These are phyloP conservation scores for Coprinellus aureogranulatus DNA, from an alignment of 768 basidiomycete species.

Conservation along the genomic window DNA sequence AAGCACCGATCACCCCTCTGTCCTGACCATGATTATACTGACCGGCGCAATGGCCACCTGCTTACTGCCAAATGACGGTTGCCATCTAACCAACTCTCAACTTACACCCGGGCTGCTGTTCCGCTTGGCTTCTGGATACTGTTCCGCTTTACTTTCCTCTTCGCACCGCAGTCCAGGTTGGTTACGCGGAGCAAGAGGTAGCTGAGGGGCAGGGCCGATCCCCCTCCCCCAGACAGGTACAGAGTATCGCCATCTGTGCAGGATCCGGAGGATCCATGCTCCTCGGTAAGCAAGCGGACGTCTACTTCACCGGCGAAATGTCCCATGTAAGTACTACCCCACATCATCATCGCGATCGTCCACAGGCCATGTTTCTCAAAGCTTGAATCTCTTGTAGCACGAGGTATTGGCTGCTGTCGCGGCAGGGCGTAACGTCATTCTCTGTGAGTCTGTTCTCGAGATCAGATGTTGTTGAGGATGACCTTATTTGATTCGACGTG, in stretches of 20 bases:
- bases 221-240: constrained; percentile 34
- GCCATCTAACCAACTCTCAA: neutral
- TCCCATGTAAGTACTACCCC: constrained; percentile 58
- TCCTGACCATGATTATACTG: neutral
- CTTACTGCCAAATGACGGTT: constrained; percentile 16
- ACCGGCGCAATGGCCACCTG: constrained; percentile 8
- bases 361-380: constrained; percentile 17
- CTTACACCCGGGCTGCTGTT: no score
- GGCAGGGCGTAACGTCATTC: constrained; percentile 71
- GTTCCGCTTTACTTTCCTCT: constrained; percentile 4
- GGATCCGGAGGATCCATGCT: constrained; percentile 85
- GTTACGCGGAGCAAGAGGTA: constrained; percentile 35
- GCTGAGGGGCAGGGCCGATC: neutral
- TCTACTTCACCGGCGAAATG: constrained; percentile 94
- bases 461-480: constrained; percentile 20
- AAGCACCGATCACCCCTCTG: constrained; percentile 10
- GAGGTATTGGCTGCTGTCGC: constrained; percentile 82
- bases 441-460: constrained; percentile 57
- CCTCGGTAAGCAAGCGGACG: constrained; percentile 68
- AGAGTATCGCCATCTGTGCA: constrained; percentile 84
- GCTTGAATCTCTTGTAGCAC: constrained; percentile 51
- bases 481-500: constrained; percentile 17
- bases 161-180: constrained; percentile 73
- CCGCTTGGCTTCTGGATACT: neutral
- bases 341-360: constrained; percentile 3